Conservation (phyloP, 306 rosid species). For the Vigna mungo region DNA sequence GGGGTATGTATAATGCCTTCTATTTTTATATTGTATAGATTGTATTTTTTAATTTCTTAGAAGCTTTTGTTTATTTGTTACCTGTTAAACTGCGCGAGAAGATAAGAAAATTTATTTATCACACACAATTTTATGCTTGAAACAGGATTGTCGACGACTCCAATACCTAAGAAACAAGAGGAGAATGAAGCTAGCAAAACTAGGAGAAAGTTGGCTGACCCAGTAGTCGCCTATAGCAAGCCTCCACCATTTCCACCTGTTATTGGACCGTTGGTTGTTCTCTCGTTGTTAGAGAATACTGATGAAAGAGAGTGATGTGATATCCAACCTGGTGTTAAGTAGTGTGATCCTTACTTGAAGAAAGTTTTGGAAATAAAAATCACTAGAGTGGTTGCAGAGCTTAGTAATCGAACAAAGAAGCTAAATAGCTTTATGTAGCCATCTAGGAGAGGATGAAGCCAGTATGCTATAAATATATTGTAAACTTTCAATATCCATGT, state of each 20-base stretch:
- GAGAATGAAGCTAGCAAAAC: slow-evolving; percentile 48
- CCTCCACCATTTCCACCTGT: slow-evolving; percentile 79
- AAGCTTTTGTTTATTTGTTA: slow-evolving; percentile 25
- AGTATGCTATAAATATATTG: slow-evolving; percentile 43
- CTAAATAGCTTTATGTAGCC: slow-evolving; percentile 61
- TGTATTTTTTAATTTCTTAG: neutral
- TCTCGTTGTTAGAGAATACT: slow-evolving; percentile 54
- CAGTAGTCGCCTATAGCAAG: slow-evolving; percentile 62
- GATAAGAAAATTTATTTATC: neutral
- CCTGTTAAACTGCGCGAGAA: slow-evolving; percentile 4
- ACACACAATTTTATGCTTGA: slow-evolving; percentile 17
- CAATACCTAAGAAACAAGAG: slow-evolving; percentile 54
- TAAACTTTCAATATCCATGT: slow-evolving; percentile 59
- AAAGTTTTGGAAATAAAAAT: slow-evolving; percentile 47
- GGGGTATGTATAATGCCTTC: slow-evolving; percentile 51
- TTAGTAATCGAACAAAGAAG: slow-evolving; percentile 33
- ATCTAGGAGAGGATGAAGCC: slow-evolving; percentile 53
- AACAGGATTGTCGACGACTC: slow-evolving; percentile 57
- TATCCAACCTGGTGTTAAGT: slow-evolving; percentile 1
- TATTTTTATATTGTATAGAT: slow-evolving; percentile 12
- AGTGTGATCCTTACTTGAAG: slow-evolving; percentile 47
- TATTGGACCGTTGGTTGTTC: slow-evolving; percentile 64
- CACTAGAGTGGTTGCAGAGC: slow-evolving; percentile 42
- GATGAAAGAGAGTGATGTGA: slow-evolving; percentile 58
- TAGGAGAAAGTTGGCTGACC: slow-evolving; percentile 54